Evolutionary conservation across 1,284 basidiomycete species (phyloP).

Genomic region (Rhizoctonia solani): DNA sequence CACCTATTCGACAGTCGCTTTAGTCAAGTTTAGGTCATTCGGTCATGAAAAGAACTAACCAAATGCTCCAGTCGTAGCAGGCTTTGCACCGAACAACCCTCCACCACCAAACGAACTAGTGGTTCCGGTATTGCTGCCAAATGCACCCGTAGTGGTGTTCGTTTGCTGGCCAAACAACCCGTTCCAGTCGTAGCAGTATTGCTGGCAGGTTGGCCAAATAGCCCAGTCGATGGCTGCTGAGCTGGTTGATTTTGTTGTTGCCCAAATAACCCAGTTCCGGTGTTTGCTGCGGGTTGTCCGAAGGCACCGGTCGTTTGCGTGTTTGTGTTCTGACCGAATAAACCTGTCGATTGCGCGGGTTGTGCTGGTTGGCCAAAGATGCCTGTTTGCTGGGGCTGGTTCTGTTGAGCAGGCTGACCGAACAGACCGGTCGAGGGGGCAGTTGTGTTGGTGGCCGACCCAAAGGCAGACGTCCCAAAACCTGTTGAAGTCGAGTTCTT

Average conservation of each 20-base stretch:
- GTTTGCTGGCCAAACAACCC: conserved; percentile 38
- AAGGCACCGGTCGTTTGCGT: conserved; percentile 50
- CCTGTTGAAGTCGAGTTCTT: conserved; percentile 57
- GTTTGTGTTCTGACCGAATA: conserved; percentile 36
- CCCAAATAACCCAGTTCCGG: conserved; percentile 35
- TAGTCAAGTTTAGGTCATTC: neutral
- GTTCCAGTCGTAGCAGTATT: conserved; percentile 38
- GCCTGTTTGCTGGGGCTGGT: conserved; percentile 45
- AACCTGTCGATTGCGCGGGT: conserved; percentile 30
- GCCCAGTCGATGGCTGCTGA: conserved; percentile 42
- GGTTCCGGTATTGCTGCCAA: no score
- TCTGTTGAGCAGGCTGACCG: conserved; percentile 52
- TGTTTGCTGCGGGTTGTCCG: conserved; percentile 47
- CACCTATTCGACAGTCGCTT: neutral
- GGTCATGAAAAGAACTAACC: neutral
- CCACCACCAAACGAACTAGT: conserved; percentile 31
- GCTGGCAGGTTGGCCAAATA: conserved; percentile 49
- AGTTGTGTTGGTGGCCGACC: conserved; percentile 43
- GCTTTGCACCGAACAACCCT: conserved; percentile 24
- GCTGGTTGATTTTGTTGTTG: conserved; percentile 42
- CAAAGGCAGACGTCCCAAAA: conserved; percentile 43
- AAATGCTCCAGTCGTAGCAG: conserved; percentile 32
- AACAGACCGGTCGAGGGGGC: conserved; percentile 53
- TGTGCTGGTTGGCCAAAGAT: conserved; percentile 50
- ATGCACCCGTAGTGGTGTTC: conserved; percentile 21